A percentile compares a stretch with the other conserved stretches of the same genome.
Evolutionary conservation across 768 basidiomycete genomes (phyloP).

Genomic region (Mycena rebaudengoi): DNA sequence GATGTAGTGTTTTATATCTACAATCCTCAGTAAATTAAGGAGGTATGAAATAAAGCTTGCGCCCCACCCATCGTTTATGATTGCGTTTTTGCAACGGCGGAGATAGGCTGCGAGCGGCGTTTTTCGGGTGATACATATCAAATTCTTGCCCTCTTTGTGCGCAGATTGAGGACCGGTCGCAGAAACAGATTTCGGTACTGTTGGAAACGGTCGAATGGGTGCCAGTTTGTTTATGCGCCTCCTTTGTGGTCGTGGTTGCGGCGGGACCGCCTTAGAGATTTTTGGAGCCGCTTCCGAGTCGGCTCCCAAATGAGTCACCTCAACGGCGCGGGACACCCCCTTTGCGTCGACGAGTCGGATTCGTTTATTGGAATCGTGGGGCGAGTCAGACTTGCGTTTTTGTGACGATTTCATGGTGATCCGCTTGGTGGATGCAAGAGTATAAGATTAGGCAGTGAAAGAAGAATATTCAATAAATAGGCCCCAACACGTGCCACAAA

Average conservation of each 20-base stretch:
- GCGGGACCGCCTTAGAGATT: conserved; percentile 19
- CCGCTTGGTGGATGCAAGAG: no score
- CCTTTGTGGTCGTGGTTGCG: conserved; percentile 35
- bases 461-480: conserved; percentile 27
- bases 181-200: conserved; percentile 76
- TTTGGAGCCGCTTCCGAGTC: background rate
- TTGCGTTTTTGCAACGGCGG: conserved; percentile 75
- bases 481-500: conserved; percentile 32
- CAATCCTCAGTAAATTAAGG: background rate
- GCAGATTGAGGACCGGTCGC: conserved; percentile 84
- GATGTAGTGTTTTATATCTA: conserved; percentile 77
- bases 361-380: conserved; percentile 38
- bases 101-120: conserved; percentile 78
- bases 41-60: background rate
- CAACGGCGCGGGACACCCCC: conserved; percentile 18
- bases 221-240: conserved; percentile 67
- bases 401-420: conserved; percentile 12
- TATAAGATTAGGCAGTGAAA: no score
- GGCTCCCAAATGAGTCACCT: conserved; percentile 18
- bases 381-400: conserved; percentile 51
- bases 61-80: conserved; percentile 76
- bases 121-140: conserved; percentile 82
- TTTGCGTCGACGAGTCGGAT: conserved; percentile 37
- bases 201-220: conserved; percentile 80
- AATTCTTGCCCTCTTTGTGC: conserved; percentile 82